A percentile compares a stretch with the other conserved stretches of the same genome.
These are phyloP conservation scores for Neonectria punicea DNA, from an alignment of 2,329 filamentous ascomycete species.

Conservation along the genomic window DNA sequence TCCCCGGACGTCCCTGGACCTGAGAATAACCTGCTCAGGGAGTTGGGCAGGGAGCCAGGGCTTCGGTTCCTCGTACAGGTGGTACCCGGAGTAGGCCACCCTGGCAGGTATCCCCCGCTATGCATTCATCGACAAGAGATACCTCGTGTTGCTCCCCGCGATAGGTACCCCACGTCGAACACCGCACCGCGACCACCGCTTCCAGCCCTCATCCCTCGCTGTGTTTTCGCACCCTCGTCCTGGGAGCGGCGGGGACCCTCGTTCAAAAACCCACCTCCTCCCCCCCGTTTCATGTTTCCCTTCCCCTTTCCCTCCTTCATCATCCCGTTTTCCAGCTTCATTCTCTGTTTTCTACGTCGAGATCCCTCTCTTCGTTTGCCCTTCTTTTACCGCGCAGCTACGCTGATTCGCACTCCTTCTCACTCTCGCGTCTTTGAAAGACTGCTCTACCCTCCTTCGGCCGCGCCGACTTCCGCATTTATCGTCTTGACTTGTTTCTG, in stretches of 20 bases:
- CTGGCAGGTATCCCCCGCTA: constrained; percentile 5
- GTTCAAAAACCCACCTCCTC: constrained; percentile 37
- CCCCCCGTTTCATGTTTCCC: constrained; percentile 33
- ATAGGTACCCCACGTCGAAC: constrained; percentile 11
- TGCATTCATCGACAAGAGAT: neutral
- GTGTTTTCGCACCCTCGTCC: constrained; percentile 8
- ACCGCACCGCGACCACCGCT: constrained; percentile 19
- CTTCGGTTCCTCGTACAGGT: constrained; percentile 11
- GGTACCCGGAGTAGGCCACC: constrained; percentile 15
- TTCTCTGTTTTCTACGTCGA: constrained; percentile 36
- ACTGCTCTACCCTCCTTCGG: constrained; percentile 51
- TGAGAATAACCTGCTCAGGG: neutral
- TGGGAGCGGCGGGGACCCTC: constrained; percentile 26
- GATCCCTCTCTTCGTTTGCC: constrained; percentile 37
- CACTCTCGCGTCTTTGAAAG: constrained; percentile 63
- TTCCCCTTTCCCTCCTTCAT: constrained; percentile 38
- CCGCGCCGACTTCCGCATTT: constrained; percentile 47
- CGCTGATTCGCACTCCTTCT: constrained; percentile 51
- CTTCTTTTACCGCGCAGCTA: constrained; percentile 45
- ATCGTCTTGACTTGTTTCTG: constrained; percentile 28
- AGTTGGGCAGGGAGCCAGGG: neutral
- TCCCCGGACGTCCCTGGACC: constrained; percentile 1
- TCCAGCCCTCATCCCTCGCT: constrained; percentile 1
- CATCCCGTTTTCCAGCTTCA: constrained; percentile 29
- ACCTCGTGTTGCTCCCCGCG: neutral